Percentiles rank a stretch among this genome's conserved stretches.
Conservation (phyloP, 257 asterid genomes). For the Buddleja alternifolia region DNA sequence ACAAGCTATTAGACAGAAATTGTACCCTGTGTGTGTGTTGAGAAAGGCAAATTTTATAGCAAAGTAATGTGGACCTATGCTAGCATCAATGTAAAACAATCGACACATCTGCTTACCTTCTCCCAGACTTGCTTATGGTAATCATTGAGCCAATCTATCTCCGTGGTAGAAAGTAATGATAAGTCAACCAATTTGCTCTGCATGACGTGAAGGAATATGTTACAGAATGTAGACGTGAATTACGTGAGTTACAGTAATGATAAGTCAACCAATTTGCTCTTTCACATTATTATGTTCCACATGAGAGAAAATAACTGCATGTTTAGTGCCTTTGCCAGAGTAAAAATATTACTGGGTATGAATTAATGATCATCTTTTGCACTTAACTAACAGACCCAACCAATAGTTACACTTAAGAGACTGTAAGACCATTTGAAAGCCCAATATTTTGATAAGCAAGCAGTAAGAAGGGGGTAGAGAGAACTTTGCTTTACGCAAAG, state of each 20-base stretch:
- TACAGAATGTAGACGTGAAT: not conserved
- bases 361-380: not conserved
- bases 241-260: too few relatives aligned
- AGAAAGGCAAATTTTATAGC: not conserved
- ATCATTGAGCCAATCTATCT: conserved; percentile 86
- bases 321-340: not conserved
- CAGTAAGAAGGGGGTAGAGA: not conserved
- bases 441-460: too few relatives aligned
- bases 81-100: not conserved
- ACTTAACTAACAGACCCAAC: not conserved
- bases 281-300: too few relatives aligned
- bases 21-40: not conserved
- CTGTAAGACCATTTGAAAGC: too few relatives aligned
- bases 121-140: conserved; percentile 95
- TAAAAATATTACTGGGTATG: not conserved
- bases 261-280: too few relatives aligned
- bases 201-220: conserved; percentile 18
- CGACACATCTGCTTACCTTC: conserved; percentile 52
- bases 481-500: not conserved
- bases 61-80: not conserved
- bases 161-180: conserved; percentile 64
- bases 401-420: too few relatives aligned
- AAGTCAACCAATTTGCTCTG: conserved; percentile 74
- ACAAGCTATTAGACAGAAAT: conserved; percentile 13
- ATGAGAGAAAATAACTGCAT: not conserved